phyloP scores from a whole-genome alignment of 306 rosid species.

The Purshia tridentata region DNA sequence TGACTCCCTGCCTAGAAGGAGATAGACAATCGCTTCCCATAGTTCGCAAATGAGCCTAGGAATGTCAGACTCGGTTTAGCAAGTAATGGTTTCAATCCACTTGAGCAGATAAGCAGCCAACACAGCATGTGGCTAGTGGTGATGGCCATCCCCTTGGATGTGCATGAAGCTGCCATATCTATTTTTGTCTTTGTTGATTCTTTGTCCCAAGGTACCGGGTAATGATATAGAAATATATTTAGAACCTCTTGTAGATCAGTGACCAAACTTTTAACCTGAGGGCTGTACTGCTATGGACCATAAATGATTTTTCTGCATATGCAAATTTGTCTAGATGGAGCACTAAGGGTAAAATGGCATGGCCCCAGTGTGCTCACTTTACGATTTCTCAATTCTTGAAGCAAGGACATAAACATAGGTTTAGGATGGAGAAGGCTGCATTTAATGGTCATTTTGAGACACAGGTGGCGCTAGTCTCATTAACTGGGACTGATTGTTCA shows the following conservation, averaged over 20 bases:
- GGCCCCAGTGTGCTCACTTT: neutral
- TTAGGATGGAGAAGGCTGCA: too few species aligned
- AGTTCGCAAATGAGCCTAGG: too few species aligned
- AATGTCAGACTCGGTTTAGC: neutral
- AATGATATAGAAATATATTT: slow-evolving; percentile 14
- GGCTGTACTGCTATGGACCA: slow-evolving; percentile 8
- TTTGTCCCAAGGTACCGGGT: neutral
- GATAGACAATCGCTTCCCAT: too few species aligned
- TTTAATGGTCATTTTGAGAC: too few species aligned
- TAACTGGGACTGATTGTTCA: too few species aligned
- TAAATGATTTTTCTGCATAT: slow-evolving; percentile 21
- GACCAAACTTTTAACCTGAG: neutral
- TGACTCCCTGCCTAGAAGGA: too few species aligned
- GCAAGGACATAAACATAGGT: neutral
- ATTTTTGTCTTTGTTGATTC: slow-evolving; percentile 2
- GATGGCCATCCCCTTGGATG: slow-evolving; percentile 1
- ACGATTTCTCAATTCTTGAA: neutral
- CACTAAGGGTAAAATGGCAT: neutral
- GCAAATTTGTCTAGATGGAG: slow-evolving; percentile 4
- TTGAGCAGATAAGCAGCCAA: neutral
- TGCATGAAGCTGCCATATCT: slow-evolving; percentile 22
- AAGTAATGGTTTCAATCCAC: neutral
- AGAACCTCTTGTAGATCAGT: neutral
- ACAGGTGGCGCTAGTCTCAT: too few species aligned
- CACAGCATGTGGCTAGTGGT: slow-evolving; percentile 7